Evolutionary conservation across 2,329 filamentous ascomycete species (phyloP).

Genomic region (Aureobasidium subglaciale): DNA sequence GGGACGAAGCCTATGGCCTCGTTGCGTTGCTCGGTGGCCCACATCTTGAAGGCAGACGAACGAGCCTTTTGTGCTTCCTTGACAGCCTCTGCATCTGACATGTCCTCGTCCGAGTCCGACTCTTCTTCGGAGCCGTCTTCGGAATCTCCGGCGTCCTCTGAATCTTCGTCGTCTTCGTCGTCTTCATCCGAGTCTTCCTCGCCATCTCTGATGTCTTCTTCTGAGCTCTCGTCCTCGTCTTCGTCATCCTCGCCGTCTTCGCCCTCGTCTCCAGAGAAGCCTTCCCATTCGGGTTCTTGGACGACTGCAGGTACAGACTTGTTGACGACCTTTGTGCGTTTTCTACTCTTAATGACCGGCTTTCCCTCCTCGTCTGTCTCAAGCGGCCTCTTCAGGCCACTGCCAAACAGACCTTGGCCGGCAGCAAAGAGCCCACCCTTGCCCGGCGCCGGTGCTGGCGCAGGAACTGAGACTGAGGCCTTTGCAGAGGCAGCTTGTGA

Average conservation of each 20-base stretch:
- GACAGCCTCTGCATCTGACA: constrained; percentile 24
- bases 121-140: constrained; percentile 31
- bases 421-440: background rate
- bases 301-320: background rate
- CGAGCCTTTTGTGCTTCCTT: constrained; percentile 35
- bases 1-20: constrained; percentile 66
- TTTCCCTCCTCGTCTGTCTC: constrained; percentile 71
- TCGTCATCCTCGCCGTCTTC: constrained; percentile 26
- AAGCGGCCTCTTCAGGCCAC: constrained; percentile 79
- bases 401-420: constrained; percentile 45
- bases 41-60: constrained; percentile 78
- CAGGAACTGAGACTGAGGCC: background rate
- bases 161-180: constrained; percentile 22
- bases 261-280: constrained; percentile 38
- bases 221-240: constrained; percentile 20
- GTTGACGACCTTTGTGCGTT: constrained; percentile 44
- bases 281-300: constrained; percentile 53
- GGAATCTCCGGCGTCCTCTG: constrained; percentile 20
- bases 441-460: background rate
- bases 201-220: constrained; percentile 16
- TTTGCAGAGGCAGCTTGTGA: background rate
- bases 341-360: constrained; percentile 76
- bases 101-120: constrained; percentile 25
- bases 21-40: constrained; percentile 83
- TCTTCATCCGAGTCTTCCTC: constrained; percentile 16